Evolutionary conservation across 176 grass and related monocot genomes (phyloP), one percentile per base, ranked within the genome.

Genomic region (Coix lacrymajobi): DNA sequence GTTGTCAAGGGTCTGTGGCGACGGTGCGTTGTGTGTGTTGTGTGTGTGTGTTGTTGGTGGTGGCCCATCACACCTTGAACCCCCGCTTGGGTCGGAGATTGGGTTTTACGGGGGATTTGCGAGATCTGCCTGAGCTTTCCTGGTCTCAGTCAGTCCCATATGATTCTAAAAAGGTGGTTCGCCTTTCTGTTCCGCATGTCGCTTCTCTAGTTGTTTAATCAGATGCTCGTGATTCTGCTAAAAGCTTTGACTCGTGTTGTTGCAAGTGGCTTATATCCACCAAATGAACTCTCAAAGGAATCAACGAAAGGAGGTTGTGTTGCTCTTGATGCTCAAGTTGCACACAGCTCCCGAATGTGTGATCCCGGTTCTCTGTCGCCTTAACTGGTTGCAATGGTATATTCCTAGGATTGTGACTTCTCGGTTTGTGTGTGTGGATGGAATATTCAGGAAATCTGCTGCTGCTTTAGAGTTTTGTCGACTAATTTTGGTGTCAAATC

Each of bases 121-220:
- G 75, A 87, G 88, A 90, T 90, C 88, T 87, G 84, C 69, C 60
- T n/a, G 68, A 68, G 67, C 74, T 83, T 87, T 79, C 76, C 28
- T 69, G 31, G 48, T 31, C 80, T 71, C 57, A 77, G 38, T 46
- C 66, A 14, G 25, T 44, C 57, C n/a, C 2, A 41, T 69, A 86
- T 86, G 79, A 34, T 78, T 36, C 67, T 40, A 24, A 31, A 79
- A 69, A 74, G 84, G 80, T 3, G 16, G 49, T 2, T 68, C 2
- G 69, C 75, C 88, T 90, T 83, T 90, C 77, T 49, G 61, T 79
- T 74, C 60, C 64, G 61, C 71, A 38, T 19, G 56, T 12, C n/a
- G 56, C 56, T 24, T 25, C n/a, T 60, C n/a, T 20, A 20, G 10
- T 82, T 73, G 46, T 86, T 90, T 83, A 87, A 87, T 79, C 67